Conservation (phyloP, 78 protist genomes). For the Emiliania huxleyi region DNA sequence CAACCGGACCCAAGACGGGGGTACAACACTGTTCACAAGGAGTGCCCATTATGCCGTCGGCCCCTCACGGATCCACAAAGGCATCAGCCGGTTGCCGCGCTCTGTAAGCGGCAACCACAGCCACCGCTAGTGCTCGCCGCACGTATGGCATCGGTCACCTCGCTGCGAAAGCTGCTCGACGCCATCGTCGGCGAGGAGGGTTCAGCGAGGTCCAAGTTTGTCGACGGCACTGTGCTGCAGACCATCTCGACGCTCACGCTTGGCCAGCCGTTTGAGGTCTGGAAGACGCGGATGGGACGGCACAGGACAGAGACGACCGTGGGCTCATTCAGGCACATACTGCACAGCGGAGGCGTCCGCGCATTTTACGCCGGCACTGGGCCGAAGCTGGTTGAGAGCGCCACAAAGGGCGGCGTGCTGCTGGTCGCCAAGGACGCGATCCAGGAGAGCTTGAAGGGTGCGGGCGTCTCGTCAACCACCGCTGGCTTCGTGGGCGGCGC, state of each 20-base stretch:
- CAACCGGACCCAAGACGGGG: too few relatives aligned
- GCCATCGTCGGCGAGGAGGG: not conserved
- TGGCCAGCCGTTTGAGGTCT: slow-evolving; percentile 46
- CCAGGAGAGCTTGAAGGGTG: not conserved
- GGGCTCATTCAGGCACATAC: not conserved
- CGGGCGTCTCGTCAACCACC: not conserved
- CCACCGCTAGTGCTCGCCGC: too few relatives aligned
- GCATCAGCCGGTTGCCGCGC: too few relatives aligned
- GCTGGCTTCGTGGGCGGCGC: not conserved
- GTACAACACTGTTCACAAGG: too few relatives aligned
- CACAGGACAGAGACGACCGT: not conserved
- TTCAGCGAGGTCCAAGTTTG: not conserved
- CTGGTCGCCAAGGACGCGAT: not conserved
- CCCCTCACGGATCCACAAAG: too few relatives aligned
- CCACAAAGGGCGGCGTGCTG: slow-evolving; percentile 42
- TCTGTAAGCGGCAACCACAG: too few relatives aligned
- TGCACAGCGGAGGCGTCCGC: not conserved
- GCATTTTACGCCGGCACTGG: not conserved
- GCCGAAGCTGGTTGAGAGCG: not conserved
- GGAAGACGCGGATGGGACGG: slow-evolving; percentile 36
- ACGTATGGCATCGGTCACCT: too few relatives aligned
- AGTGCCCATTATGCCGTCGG: too few relatives aligned
- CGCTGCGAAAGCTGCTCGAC: too few relatives aligned
- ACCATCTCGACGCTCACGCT: not conserved
- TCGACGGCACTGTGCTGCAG: slow-evolving; percentile 38